Base-by-base conservation (phyloP, 2,329 filamentous ascomycete genomes). In the Ceratocystis huliohia region DNA sequence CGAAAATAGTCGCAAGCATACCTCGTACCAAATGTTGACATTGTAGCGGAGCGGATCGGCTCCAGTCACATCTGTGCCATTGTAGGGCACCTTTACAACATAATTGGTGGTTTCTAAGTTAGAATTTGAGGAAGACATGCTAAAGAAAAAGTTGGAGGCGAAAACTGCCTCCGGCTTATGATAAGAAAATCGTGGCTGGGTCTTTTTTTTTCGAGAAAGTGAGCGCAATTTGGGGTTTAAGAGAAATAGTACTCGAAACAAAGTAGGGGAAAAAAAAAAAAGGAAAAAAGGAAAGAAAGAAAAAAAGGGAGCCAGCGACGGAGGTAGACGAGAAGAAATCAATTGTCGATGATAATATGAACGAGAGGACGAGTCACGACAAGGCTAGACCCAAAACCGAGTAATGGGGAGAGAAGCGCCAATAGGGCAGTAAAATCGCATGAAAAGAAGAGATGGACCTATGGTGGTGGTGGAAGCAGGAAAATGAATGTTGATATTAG, bases 11-110 rank as follows among this genome's bases (percentile, higher is more conserved):
- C 2, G 25, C 8, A 33, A 46, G 73, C 81, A 73, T 77, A 87
- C 85, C 77, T 88, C 81, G 73, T 93, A 93, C 80, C 83, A 91
- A 69, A 91, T 80, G 76, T 93, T 93, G 71, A 93, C 79, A 73
- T 93, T 80, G 70, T 88, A 78, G 1, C 78, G 78, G 68, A 85
- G 76, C 30, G 88, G 85, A 74, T 91, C 80, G 68, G 88, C 88
- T 70, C 89, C 88, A 6, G 82, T 84, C 25, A 78, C 75, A 45
- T 77, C 77, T 20, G 85, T 85, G 72, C 82, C 83, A 77, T 90
- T 89, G 77, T 86, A 89, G 25, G 81, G 77, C 48, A 82, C 74
- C 69, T 79, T 76, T 69, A 74, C 70, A 63, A 78, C 71, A 71
- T 81, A 82, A 72, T 78, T 73, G 66, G 78, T 73, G 53, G 71